phyloP scores from a whole-genome alignment of 306 rosid species.

The Pachyrhizus erosus region DNA sequence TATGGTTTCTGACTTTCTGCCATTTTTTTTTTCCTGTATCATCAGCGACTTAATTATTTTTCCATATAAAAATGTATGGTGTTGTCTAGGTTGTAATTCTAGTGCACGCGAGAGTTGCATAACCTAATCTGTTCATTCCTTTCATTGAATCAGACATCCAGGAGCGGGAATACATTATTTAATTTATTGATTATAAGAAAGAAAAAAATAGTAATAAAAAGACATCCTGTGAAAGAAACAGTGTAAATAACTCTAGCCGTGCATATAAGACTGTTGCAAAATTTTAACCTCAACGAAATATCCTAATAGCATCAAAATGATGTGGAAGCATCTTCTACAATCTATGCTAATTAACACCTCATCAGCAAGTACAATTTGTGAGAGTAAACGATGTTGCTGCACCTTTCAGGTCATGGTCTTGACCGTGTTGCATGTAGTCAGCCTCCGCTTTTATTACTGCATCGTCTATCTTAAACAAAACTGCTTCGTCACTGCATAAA shows the following conservation, averaged over 20 bases:
- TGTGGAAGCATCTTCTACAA: conserved; percentile 37
- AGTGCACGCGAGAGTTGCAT: not conserved
- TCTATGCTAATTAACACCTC: conserved; percentile 41
- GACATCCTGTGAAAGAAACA: conserved; percentile 13
- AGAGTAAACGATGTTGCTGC: conserved; percentile 73
- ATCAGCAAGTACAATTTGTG: conserved; percentile 60
- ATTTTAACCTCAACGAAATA: conserved; percentile 23
- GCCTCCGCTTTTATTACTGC: conserved; percentile 52
- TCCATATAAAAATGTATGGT: too few species aligned
- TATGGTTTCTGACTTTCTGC: too few species aligned
- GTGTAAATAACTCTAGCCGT: conserved; percentile 37
- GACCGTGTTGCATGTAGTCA: conserved; percentile 53
- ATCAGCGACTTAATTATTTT: not conserved
- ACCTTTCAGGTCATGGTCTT: conserved; percentile 75
- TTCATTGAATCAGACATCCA: conserved; percentile 10
- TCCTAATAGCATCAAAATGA: conserved; percentile 39
- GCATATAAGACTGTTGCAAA: conserved; percentile 21
- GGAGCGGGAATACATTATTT: not conserved
- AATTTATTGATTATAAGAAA: not conserved
- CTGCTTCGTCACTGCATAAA: conserved; percentile 63
- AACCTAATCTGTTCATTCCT: conserved; percentile 3
- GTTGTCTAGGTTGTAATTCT: too few species aligned
- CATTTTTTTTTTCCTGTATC: too few species aligned
- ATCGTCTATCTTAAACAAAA: conserved; percentile 55
- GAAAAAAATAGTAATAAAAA: too few species aligned